phyloP scores from a whole-genome alignment of 2,329 filamentous ascomycete species.

The Cadophora malorum region DNA sequence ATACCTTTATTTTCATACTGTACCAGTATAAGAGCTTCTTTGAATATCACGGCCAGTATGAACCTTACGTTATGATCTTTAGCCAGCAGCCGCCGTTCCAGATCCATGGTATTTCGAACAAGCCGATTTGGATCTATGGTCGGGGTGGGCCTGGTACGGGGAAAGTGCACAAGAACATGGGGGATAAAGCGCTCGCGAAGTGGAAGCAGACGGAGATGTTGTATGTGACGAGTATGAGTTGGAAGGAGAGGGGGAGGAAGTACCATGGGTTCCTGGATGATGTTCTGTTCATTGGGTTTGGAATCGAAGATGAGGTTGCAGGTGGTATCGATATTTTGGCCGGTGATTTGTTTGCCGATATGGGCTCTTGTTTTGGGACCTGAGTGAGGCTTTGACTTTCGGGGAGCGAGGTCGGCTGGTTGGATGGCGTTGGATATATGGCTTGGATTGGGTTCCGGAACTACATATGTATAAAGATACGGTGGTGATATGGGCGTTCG shows the following conservation, averaged over 20 bases:
- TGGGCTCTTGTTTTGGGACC: constrained; percentile 46
- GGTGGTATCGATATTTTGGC: constrained; percentile 59
- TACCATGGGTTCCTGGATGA: constrained; percentile 66
- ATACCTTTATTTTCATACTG: constrained; percentile 62
- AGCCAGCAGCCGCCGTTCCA: constrained; percentile 55
- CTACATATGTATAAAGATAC: not conserved
- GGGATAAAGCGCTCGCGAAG: not conserved
- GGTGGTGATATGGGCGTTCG: not conserved
- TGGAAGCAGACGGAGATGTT: constrained; percentile 58
- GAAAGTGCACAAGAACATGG: not conserved
- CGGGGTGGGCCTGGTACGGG: constrained; percentile 44
- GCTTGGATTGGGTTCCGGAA: not conserved
- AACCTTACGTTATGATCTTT: constrained; percentile 62
- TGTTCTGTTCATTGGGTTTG: constrained; percentile 60
- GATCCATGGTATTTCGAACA: constrained; percentile 55
- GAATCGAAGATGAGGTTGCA: constrained; percentile 58
- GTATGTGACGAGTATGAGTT: constrained; percentile 63
- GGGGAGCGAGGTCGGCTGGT: not conserved
- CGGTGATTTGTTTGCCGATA: constrained; percentile 53
- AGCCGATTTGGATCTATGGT: constrained; percentile 63
- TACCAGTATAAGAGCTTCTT: constrained; percentile 61
- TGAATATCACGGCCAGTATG: constrained; percentile 57
- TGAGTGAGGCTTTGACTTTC: not conserved
- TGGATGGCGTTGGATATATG: constrained; percentile 1
- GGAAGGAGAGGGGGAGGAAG: constrained; percentile 54